Conservation (phyloP, 75 land plant genomes). For the Adiantum capillusveneris region DNA sequence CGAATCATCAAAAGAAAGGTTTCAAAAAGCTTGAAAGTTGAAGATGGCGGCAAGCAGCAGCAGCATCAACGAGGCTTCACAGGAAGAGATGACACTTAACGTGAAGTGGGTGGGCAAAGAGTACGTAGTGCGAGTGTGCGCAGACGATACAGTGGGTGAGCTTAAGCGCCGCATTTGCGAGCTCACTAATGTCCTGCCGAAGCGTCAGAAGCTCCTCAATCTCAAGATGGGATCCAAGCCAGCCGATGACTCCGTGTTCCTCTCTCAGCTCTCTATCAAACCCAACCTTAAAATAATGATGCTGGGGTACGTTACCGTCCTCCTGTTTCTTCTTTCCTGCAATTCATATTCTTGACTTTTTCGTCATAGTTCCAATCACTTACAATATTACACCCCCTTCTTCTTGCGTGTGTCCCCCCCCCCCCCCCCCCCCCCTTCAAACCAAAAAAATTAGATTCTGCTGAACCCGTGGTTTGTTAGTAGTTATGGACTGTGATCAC, state of each 20-base stretch:
- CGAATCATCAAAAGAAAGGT: too few relatives aligned
- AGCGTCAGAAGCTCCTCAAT: slow-evolving; percentile 96
- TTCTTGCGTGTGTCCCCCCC: too few relatives aligned
- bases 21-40: too few relatives aligned
- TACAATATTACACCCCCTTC: too few relatives aligned
- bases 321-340: too few relatives aligned
- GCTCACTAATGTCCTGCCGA: slow-evolving; percentile 81
- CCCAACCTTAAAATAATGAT: slow-evolving; percentile 85
- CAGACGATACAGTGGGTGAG: slow-evolving; percentile 85
- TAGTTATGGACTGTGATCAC: too few relatives aligned
- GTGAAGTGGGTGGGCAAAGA: slow-evolving; percentile 94
- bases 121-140: slow-evolving; percentile 79
- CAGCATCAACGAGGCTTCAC: background rate
- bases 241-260: slow-evolving; percentile 59
- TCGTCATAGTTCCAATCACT: too few relatives aligned
- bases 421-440: too few relatives aligned
- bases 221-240: slow-evolving; percentile 68
- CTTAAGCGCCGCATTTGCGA: slow-evolving; percentile 94
- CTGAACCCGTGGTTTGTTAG: too few relatives aligned
- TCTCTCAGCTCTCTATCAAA: slow-evolving; percentile 68
- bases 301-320: slow-evolving; percentile 97
- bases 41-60: slow-evolving; percentile 4
- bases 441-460: too few relatives aligned
- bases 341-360: too few relatives aligned
- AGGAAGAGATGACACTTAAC: slow-evolving; percentile 79